Conservation (phyloP, 139 green algal species). For the Penium margaritaceum region DNA sequence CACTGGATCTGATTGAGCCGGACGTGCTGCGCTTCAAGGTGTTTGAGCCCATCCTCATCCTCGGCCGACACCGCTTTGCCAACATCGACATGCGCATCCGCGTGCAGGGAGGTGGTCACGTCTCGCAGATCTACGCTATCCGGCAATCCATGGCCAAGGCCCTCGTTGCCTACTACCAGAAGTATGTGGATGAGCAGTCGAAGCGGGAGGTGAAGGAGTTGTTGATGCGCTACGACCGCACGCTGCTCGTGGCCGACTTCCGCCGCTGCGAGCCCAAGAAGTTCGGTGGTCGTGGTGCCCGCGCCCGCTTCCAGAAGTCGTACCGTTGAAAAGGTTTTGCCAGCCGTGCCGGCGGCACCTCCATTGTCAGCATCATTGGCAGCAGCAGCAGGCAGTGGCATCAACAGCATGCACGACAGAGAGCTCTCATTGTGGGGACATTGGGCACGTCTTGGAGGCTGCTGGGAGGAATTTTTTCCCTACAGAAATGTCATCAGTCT, state of each 20-base stretch:
- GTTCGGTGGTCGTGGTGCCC: conserved; percentile 90
- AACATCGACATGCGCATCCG: conserved; percentile 94
- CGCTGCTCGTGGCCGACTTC: conserved; percentile 93
- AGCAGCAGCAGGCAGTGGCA: no score
- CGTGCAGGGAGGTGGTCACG: conserved; percentile 91
- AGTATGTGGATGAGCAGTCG: conserved; percentile 96
- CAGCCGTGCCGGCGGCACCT: no score
- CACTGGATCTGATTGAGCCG: conserved; percentile 89
- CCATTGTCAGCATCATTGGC: no score
- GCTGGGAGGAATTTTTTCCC: no score
- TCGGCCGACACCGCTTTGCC: conserved; percentile 81
- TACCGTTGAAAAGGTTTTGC: conserved; percentile 84
- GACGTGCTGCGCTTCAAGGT: conserved; percentile 90
- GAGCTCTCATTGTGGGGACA: no score
- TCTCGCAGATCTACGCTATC: conserved; percentile 75
- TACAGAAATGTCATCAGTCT: no score
- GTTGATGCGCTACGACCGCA: conserved; percentile 90
- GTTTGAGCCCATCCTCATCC: conserved; percentile 88
- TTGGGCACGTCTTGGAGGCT: no score
- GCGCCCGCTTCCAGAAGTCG: conserved; percentile 95
- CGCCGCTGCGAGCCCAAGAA: conserved; percentile 98
- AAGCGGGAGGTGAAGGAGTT: conserved; percentile 97
- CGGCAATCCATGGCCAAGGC: conserved; percentile 95
- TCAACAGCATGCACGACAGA: no score
- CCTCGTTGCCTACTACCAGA: conserved; percentile 97